Evolutionary conservation across 495 filamentous ascomycete species (phyloP).

Genomic region (Achaetomiella virescens): DNA sequence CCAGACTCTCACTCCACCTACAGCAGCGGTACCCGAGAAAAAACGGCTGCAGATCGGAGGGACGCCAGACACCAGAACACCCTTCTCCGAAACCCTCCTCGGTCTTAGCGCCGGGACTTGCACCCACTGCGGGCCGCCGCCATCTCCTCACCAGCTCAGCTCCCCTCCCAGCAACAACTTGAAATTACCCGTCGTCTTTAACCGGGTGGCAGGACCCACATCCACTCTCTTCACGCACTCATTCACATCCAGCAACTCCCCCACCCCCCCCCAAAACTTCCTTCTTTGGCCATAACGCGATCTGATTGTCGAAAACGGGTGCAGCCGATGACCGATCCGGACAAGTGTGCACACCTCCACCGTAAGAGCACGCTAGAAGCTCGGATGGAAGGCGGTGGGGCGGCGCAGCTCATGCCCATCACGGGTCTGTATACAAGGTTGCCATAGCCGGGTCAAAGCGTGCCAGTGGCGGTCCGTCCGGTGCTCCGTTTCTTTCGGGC

Average conservation of each 20-base stretch:
- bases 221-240: neutral
- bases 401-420: too few relatives aligned
- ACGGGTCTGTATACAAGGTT: too few relatives aligned
- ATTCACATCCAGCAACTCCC: too few relatives aligned
- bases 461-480: too few relatives aligned
- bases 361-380: too few relatives aligned
- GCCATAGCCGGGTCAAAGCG: too few relatives aligned
- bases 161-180: neutral
- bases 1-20: neutral
- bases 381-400: too few relatives aligned
- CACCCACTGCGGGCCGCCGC: neutral
- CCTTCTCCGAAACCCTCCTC: neutral
- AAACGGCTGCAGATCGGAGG: neutral
- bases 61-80: too few relatives aligned
- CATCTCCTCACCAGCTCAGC: neutral
- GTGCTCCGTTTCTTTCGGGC: too few relatives aligned
- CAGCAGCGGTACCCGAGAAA: neutral
- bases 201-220: neutral
- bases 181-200: constrained; percentile 14
- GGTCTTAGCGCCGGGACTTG: constrained; percentile 16
- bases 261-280: too few relatives aligned
- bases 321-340: neutral
- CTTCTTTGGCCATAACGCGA: too few relatives aligned
- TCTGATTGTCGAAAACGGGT: constrained; percentile 1
- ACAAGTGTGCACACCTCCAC: neutral